Percentiles rank a stretch among this genome's conserved stretches.
Conservation (phyloP, 164 flowering plant species). For the Cinnamomum micranthum region DNA sequence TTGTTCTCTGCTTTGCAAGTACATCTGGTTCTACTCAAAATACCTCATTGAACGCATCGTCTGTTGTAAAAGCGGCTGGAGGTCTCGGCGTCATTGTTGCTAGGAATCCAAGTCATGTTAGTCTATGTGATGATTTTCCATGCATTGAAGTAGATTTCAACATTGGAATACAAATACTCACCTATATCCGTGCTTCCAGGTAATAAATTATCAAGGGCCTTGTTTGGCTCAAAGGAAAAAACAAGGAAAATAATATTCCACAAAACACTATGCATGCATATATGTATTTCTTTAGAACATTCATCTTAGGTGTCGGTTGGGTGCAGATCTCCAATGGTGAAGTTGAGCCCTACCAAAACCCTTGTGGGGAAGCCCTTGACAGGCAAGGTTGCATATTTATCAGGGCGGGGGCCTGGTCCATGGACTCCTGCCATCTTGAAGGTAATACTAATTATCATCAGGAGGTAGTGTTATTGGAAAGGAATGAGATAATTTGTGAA, state of each 20-base stretch:
- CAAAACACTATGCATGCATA: too few species aligned
- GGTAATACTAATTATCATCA: background rate
- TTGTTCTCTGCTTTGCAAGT: slow-evolving; percentile 19
- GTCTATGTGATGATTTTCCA: slow-evolving; percentile 8
- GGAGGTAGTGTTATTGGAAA: too few species aligned
- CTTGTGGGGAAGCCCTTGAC: slow-evolving; percentile 26
- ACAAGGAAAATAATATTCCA: too few species aligned
- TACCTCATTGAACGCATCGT: background rate
- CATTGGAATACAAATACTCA: slow-evolving; percentile 34
- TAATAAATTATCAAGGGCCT: background rate
- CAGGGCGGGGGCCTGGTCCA: background rate
- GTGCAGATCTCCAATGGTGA: slow-evolving; percentile 33
- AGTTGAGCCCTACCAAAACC: slow-evolving; percentile 32
- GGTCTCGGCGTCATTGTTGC: slow-evolving; percentile 25
- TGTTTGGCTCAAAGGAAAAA: too few species aligned
- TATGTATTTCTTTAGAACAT: too few species aligned
- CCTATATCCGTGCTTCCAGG: slow-evolving; percentile 35
- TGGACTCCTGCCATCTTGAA: background rate
- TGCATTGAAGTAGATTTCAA: slow-evolving; percentile 33
- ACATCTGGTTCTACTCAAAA: background rate
- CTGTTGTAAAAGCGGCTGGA: slow-evolving; percentile 14
- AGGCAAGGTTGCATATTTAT: slow-evolving; percentile 8
- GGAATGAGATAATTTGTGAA: too few species aligned
- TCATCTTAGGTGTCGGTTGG: background rate
- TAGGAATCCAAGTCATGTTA: slow-evolving; percentile 1